Evolutionary conservation across 2,329 filamentous ascomycete genomes (phyloP), one percentile per base, ranked within the genome.

Genomic region (Eutypa lata): DNA sequence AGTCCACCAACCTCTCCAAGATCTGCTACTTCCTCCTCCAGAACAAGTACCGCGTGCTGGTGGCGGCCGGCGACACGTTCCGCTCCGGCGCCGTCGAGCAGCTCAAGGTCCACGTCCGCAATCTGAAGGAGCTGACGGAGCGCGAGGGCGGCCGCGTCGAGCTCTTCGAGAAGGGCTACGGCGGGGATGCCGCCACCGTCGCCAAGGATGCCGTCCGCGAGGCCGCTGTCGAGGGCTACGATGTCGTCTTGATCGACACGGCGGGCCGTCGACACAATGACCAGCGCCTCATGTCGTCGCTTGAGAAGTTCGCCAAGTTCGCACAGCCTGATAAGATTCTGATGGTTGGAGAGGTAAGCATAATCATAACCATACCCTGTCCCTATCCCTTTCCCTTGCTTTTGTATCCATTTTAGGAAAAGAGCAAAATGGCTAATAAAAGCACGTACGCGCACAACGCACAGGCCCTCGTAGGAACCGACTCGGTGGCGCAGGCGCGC

Each of bases 1-100:
- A 99, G 76, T 97, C 92, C 16, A 99, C 94, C 49, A 97, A 97
- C 68, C 80, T 99, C 37, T 93, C 90, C 71, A 99, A 99, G 73
- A 96, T 99, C 61, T 96, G 92, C 71, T 99, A 94, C 75, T 99
- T 99, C 76, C 79, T 99, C 37, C 79, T 99, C 31, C 93, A 99
- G 72, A 99, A 99, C 77, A 92, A 95, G 69, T 95, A 96, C 77
- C 89, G 89, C 66, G 91, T 99, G 16, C 82, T 99, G 53, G 90
- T 99, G 60, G 93, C 91, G 14, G 93, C 94, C 10, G 94, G 90
- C 62, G 93, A 99, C 71, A 99, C 94, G 2, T 99, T 99, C 80
- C 89, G 94, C 60, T 96, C 91, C 10, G 94, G 94, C 33, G 94
- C 94, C 38, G 95, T 99, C 49, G 94, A 99, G 76, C 94, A 99